Evolutionary conservation across 495 filamentous ascomycete genomes (phyloP), one percentile per base, ranked within the genome.

Genomic region (Neurospora sp.): DNA sequence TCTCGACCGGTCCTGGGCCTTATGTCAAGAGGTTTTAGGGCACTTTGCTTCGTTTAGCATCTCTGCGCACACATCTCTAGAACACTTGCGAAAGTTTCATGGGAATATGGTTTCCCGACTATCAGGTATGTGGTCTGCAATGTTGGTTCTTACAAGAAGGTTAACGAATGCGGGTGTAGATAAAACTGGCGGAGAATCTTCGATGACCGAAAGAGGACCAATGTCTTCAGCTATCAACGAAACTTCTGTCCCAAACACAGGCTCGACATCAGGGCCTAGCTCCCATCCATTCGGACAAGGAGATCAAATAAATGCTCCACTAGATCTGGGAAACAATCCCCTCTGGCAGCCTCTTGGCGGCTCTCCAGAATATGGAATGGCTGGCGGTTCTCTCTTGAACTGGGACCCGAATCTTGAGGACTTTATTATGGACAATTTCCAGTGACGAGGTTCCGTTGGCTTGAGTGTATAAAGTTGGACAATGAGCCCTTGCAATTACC

Each of bases 41-140:
- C 74, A 75, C 70, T 73, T 77, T 31, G 69, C 75, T 3, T 74
- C 74, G 31, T 77, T 77, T 42, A 77, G 75, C 27, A 74, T 77
- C 31, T 77, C 75, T 3, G 74, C 75, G 0, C 70, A 77, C 22
- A 42, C 72, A 22, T 77, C 72, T 4, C 39, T 76, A 9, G 70
- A 69, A 22, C 45, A 75, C 1, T 65, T 76, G 10, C 75, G 72
- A 16, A 75, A 72, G 70, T 73, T 76, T 1, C 75, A 75, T 31
- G 73, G 69, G 0, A 74, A 76, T 42, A 72, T 75, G 44, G 74
- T 76, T 65, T 68, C 75, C 16, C 71, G 70, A 3, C 69, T 74
- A 31, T 71, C 40, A 6, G 71, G 71, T 39, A 39, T n/a, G 22
- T 41, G 40, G 20, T 41, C 42, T 71, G 31, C 9, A 53, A 12